Evolutionary conservation across 2,329 filamentous ascomycete genomes (phyloP).

Genomic region (Mycosphaerella sp.): DNA sequence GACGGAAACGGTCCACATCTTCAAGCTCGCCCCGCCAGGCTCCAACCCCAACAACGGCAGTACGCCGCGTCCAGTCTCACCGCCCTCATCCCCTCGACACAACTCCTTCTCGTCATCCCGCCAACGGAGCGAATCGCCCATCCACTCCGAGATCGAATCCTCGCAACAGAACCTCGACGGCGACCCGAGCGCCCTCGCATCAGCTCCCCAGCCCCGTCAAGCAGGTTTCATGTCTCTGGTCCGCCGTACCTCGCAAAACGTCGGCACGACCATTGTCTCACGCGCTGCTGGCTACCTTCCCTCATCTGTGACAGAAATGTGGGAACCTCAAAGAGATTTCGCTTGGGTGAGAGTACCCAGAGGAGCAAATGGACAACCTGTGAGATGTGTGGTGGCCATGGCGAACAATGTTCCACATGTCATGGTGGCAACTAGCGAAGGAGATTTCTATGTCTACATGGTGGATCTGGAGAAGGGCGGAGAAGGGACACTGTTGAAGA

Average conservation of each 20-base stretch:
- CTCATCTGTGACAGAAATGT: constrained; percentile 92
- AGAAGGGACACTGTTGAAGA: constrained; percentile 83
- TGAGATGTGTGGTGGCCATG: constrained; percentile 94
- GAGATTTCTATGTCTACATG: constrained; percentile 89
- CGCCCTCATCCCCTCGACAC: constrained; percentile 27
- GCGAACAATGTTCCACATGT: constrained; percentile 90
- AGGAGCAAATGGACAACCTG: constrained; percentile 45
- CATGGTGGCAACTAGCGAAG: constrained; percentile 97
- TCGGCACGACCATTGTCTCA: constrained; percentile 80
- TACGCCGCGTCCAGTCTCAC: constrained; percentile 20
- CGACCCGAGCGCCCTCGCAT: constrained; percentile 21
- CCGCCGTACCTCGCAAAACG: constrained; percentile 88
- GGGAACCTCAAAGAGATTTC: constrained; percentile 92
- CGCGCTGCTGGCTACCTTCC: constrained; percentile 89
- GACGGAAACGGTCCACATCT: constrained; percentile 94
- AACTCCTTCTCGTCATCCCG: constrained; percentile 19
- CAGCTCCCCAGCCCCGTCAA: constrained; percentile 44
- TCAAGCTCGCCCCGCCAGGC: constrained; percentile 60
- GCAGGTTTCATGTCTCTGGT: constrained; percentile 86
- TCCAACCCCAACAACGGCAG: constrained; percentile 18
- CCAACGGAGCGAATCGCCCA: constrained; percentile 41
- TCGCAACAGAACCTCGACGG: constrained; percentile 26
- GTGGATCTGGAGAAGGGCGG: constrained; percentile 93
- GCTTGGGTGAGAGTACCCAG: constrained; percentile 92
- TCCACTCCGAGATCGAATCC: constrained; percentile 17